A percentile compares a stretch with the other conserved stretches of the same genome.
phyloP scores from a whole-genome alignment of 371 early-diverging fungal genomes.

The Umbelopsis sp. region DNA sequence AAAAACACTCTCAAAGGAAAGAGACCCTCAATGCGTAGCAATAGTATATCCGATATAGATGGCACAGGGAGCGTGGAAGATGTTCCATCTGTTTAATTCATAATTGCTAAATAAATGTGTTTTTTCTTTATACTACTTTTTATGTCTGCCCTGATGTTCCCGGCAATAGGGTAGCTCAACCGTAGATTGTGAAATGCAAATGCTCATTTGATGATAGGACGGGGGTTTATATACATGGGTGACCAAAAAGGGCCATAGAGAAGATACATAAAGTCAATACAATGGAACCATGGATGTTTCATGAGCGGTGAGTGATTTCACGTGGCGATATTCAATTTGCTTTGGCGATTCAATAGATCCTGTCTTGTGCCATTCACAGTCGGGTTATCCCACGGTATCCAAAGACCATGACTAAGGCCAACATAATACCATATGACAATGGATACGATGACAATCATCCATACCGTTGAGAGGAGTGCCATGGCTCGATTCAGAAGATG shows the following conservation, averaged over 20 bases:
- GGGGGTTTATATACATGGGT: background rate
- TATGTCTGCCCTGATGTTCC: no score
- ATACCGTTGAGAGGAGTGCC: background rate
- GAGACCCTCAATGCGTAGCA: conserved; percentile 14
- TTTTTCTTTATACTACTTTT: no score
- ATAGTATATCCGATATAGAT: conserved; percentile 15
- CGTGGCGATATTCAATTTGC: conserved; percentile 6
- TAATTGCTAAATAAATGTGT: background rate
- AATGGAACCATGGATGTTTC: background rate
- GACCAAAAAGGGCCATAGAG: background rate
- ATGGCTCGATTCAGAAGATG: background rate
- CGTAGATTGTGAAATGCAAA: no score
- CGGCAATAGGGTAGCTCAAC: no score
- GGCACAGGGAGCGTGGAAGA: background rate
- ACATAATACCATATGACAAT: conserved; percentile 15
- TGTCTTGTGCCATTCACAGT: background rate
- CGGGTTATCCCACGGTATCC: background rate
- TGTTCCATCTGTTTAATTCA: background rate
- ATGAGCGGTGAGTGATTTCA: background rate
- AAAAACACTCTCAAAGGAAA: conserved; percentile 54
- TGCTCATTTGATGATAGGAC: background rate
- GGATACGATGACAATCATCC: conserved; percentile 3
- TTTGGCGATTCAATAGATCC: background rate
- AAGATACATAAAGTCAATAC: background rate
- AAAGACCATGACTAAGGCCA: background rate